Conservation (phyloP, 768 basidiomycete genomes). For the Gloeostereum incarnatum region DNA sequence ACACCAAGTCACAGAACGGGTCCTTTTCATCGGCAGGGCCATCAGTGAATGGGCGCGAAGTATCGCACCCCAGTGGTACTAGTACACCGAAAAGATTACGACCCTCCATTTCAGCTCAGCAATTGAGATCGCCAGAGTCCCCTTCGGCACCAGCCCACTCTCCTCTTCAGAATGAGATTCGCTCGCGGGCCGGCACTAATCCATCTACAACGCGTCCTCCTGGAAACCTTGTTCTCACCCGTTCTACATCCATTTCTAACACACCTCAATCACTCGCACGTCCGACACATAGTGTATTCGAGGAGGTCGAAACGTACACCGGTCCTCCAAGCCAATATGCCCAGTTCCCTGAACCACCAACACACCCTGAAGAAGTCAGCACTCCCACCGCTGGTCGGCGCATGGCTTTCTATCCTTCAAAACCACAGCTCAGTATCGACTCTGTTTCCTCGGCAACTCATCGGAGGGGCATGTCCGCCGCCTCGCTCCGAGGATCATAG, state of each 20-base stretch:
- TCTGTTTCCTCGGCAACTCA: constrained; percentile 25
- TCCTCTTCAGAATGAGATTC: constrained; percentile 37
- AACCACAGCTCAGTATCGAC: constrained; percentile 33
- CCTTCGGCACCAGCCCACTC: constrained; percentile 18
- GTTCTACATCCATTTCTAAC: constrained; percentile 51
- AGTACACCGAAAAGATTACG: constrained; percentile 55
- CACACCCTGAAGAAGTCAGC: constrained; percentile 30
- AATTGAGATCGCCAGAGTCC: constrained; percentile 45
- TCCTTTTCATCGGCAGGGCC: constrained; percentile 40
- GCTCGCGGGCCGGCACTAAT: constrained; percentile 66
- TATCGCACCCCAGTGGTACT: constrained; percentile 42
- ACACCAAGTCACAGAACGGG: constrained; percentile 57
- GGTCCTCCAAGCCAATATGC: constrained; percentile 68
- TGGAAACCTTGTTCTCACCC: constrained; percentile 36
- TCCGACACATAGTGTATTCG: constrained; percentile 25
- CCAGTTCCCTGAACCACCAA: constrained; percentile 61
- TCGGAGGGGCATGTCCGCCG: constrained; percentile 43
- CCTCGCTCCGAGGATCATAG: constrained; percentile 37
- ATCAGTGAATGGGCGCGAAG: constrained; percentile 46
- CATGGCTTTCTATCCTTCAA: constrained; percentile 61
- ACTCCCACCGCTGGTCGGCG: constrained; percentile 53
- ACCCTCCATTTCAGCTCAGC: constrained; percentile 72
- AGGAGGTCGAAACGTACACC: constrained; percentile 42
- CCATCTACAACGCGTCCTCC: constrained; percentile 38
- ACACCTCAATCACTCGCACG: constrained; percentile 28